phyloP scores from a whole-genome alignment of 2,329 filamentous ascomycete species.

The Sporothrix protearum region DNA sequence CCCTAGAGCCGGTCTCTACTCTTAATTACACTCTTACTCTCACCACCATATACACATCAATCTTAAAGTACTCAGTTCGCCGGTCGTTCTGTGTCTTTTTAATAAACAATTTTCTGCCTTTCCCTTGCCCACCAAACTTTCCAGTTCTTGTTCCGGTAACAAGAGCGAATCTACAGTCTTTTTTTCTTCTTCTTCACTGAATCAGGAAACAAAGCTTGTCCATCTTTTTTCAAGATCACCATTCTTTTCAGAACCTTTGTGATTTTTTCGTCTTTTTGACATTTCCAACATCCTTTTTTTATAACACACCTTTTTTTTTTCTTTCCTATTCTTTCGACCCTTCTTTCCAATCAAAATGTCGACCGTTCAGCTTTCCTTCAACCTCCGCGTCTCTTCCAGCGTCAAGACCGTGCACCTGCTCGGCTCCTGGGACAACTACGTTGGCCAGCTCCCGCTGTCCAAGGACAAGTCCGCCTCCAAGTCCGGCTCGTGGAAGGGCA shows the following conservation, averaged over 20 bases:
- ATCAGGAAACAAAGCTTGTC: slow-evolving; percentile 6
- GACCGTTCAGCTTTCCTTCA: slow-evolving; percentile 89
- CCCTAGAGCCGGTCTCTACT: slow-evolving; percentile 40
- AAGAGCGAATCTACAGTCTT: neutral
- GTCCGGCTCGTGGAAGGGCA: slow-evolving; percentile 89
- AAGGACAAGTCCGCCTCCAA: slow-evolving; percentile 81
- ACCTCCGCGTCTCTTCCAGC: slow-evolving; percentile 89
- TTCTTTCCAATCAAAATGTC: slow-evolving; percentile 62
- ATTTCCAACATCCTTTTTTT: slow-evolving; percentile 31
- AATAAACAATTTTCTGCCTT: slow-evolving; percentile 30
- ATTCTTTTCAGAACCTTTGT: slow-evolving; percentile 1
- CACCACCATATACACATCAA: slow-evolving; percentile 15
- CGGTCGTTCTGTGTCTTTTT: slow-evolving; percentile 25
- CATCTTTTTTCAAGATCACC: slow-evolving; percentile 10
- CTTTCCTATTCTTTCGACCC: slow-evolving; percentile 35
- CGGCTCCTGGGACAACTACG: slow-evolving; percentile 98
- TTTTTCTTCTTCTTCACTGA: slow-evolving; percentile 23
- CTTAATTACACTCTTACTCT: slow-evolving; percentile 19
- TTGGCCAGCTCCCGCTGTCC: slow-evolving; percentile 87
- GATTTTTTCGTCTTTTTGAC: neutral
- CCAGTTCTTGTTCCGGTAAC: slow-evolving; percentile 35
- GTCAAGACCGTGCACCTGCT: slow-evolving; percentile 97
- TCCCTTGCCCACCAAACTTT: slow-evolving; percentile 31
- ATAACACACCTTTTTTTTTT: slow-evolving; percentile 32
- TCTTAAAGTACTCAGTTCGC: slow-evolving; percentile 25